A percentile compares a stretch with the other conserved stretches of the same genome.
These are phyloP conservation scores for Lichenothelia convexa DNA, from an alignment of 495 filamentous ascomycete genomes.

Conservation along the genomic window DNA sequence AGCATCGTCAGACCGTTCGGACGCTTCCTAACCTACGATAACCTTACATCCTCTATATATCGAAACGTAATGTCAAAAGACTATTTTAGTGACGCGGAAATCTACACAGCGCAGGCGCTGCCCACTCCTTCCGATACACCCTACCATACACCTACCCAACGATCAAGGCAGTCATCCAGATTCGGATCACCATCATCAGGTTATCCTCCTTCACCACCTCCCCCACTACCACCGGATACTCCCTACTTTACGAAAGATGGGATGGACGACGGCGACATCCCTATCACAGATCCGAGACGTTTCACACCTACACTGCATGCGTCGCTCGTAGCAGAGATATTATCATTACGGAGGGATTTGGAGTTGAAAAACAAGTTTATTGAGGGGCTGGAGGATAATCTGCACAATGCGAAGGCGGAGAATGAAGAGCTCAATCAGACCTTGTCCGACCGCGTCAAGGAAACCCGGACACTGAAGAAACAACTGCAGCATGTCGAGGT, in stretches of 20 bases:
- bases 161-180: slow-evolving; percentile 32
- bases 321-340: slow-evolving; percentile 84
- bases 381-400: slow-evolving; percentile 57
- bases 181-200: slow-evolving; percentile 42
- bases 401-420: slow-evolving; percentile 54
- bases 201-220: slow-evolving; percentile 44
- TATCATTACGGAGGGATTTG: slow-evolving; percentile 68
- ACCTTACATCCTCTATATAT: too few relatives aligned
- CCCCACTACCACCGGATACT: slow-evolving; percentile 33
- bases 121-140: slow-evolving; percentile 42
- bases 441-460: slow-evolving; percentile 44
- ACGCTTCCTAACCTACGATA: too few relatives aligned
- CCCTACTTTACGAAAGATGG: slow-evolving; percentile 20
- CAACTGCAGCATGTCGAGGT: slow-evolving; percentile 75
- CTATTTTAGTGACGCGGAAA: neutral
- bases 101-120: neutral
- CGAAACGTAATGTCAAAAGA: too few relatives aligned
- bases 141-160: slow-evolving; percentile 36
- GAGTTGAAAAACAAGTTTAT: slow-evolving; percentile 75
- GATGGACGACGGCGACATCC: slow-evolving; percentile 51
- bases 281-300: slow-evolving; percentile 67
- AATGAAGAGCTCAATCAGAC: slow-evolving; percentile 47
- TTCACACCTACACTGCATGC: slow-evolving; percentile 94
- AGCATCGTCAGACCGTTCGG: too few relatives aligned
- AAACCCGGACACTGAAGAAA: slow-evolving; percentile 62